Evolutionary conservation across 345 rosid species (phyloP), one percentile per base, ranked within the genome.

Genomic region (Crucihimalaya himalaica): DNA sequence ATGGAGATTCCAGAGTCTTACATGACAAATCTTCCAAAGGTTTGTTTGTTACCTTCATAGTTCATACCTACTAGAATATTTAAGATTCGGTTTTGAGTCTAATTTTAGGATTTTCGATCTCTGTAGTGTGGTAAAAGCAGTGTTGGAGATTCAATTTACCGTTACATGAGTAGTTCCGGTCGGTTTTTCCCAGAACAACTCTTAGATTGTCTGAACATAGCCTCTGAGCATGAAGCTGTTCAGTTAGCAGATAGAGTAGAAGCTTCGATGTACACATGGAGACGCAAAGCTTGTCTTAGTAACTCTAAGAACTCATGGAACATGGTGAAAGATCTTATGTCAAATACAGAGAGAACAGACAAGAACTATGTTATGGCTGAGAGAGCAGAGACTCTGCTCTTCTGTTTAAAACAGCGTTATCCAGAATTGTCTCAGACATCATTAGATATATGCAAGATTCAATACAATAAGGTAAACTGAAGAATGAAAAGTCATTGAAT

Each of bases 191-290:
- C 91, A 6, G 99, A 90, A 13, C 84, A 87, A 65, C 84, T 95
- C 66, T 91, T 95, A 2, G 90, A 90, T 82, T 95, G 91, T 81
- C 86, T 92, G 10, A 96, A 92, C 60, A 80, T 92, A 73, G 74
- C 93, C 4, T 84, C 98, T 11, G 98, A 95, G 32, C 97, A 87
- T 15, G 81, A 85, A 63, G 96, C 96, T 12, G 84, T 92, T 8
- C 97, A 95, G 73, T 83, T 95, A 76, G 99, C 99, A 31, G 90
- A 92, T 77, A 87, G 96, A 6, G 96, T 85, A 43, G 99, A 96
- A 79, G 96, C 99, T 15, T 79, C 98, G 0, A 89, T 86, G 63
- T 84, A 96, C 70, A 79, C 88, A 20, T 96, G 99, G 99, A 91
- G 89, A 48, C 83, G 92, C 73, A 86, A 88, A 74, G 72, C 85